Evolutionary conservation across 192 early-diverging fungal genomes (phyloP).

Genomic region (Mortierella alpina): DNA sequence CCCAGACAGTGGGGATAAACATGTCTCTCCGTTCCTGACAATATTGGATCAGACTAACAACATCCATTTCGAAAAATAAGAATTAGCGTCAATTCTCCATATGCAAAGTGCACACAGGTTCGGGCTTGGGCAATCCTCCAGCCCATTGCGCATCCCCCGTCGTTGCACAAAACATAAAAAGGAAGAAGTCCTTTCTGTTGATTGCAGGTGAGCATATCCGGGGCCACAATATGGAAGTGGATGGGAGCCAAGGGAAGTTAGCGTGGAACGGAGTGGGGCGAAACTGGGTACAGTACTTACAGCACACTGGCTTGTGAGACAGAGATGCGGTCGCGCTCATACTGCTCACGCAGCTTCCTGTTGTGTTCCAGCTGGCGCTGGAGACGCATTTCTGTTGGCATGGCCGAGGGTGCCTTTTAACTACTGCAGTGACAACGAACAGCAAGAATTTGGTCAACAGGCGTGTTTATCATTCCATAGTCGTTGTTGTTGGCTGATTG

Average conservation of each 20-base stretch:
- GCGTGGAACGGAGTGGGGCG: too few species aligned
- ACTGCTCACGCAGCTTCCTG: conserved; percentile 48
- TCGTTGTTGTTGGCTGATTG: too few species aligned
- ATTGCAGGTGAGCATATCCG: too few species aligned
- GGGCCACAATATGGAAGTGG: too few species aligned
- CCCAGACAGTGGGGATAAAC: conserved; percentile 48
- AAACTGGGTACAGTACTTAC: conserved; percentile 15
- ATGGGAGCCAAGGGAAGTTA: background rate
- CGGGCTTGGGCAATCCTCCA: too few species aligned
- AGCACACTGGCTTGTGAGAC: conserved; percentile 42
- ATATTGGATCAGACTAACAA: conserved; percentile 36
- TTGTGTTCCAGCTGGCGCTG: conserved; percentile 54
- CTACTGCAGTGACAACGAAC: background rate
- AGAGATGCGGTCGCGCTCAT: conserved; percentile 45
- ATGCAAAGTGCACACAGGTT: too few species aligned
- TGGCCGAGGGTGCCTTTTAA: background rate
- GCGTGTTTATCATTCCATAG: too few species aligned
- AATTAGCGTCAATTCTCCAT: background rate
- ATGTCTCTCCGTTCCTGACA: conserved; percentile 32
- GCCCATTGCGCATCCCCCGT: too few species aligned
- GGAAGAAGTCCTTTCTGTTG: too few species aligned
- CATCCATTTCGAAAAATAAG: background rate
- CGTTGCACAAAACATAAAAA: too few species aligned
- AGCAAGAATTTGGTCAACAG: too few species aligned
- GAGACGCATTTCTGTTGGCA: conserved; percentile 43